Base-by-base conservation (phyloP, 257 asterid genomes). In the Penstemon newberryi region DNA sequence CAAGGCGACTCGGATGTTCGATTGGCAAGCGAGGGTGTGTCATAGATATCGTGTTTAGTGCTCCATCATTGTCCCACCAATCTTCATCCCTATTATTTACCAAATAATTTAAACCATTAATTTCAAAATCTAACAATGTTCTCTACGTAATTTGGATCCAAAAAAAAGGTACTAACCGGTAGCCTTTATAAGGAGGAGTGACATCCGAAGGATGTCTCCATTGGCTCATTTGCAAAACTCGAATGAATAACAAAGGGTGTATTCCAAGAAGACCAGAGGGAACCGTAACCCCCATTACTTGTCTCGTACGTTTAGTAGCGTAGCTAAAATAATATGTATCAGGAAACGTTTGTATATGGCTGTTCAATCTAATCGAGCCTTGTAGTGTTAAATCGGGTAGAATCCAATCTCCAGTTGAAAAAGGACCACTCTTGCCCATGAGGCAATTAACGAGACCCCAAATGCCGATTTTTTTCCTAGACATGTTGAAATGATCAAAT, bases 41-140 rank as follows among this genome's bases (percentile, higher is more conserved):
- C 97, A 94, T 94, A 41, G 97, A 90, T 77, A 91, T 86, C 40
- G 96, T 94, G 86, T 94, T 94, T 60, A 94, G 95, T 3, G 99
- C 97, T 62, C 99, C 99, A 54, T 94, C 99, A 56, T 94, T 94
- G 70, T 87, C 99, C 99, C 97, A 94, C 97, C 99, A 94, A 66
- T 91, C 99, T 69, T 94, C 95, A 76, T 94, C 97, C 82, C 99
- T 93, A 68, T 41, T 73, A 65, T 19, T 68, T 36, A 15, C 13
- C 53, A 65, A 18, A 47, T 37, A 59, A 5, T 46, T 63, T 42
- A 70, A 63, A 15, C 45, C 18, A 25, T 25, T 25, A 25, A 25
- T 25, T 25, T 1, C 33, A 25, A 25, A 25, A 25, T 25, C 2
- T 25, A 25, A 25, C 33, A 25, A 25, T 25, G 33, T 25, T 25